phyloP scores from a whole-genome alignment of 768 basidiomycete genomes.

The Boletus vermiculosoides region DNA sequence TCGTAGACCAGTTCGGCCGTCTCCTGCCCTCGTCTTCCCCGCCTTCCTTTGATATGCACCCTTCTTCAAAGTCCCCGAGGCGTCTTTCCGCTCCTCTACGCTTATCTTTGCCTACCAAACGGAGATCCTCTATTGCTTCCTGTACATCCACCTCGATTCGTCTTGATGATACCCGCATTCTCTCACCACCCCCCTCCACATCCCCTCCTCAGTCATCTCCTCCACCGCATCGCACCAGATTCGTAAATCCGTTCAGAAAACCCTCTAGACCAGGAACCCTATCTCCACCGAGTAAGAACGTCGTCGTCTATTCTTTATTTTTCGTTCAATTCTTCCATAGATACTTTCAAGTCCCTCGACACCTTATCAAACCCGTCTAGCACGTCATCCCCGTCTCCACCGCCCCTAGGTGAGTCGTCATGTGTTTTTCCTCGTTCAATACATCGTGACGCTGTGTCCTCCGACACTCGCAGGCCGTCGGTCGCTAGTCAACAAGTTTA shows the following conservation, averaged over 20 bases:
- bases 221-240: conserved; percentile 13
- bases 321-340: conserved; percentile 3
- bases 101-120: conserved; percentile 4
- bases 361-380: not conserved
- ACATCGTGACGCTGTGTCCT: not conserved
- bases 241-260: conserved; percentile 18
- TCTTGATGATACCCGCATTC: not conserved
- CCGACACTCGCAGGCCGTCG: conserved; percentile 5
- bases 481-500: conserved; percentile 18
- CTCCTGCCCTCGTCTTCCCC: not conserved
- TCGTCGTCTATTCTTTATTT: not conserved
- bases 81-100: conserved; percentile 7
- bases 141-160: not conserved
- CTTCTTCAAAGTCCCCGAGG: not conserved
- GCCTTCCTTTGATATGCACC: not conserved
- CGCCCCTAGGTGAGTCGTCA: not conserved
- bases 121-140: conserved; percentile 7
- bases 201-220: not conserved
- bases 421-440: not conserved
- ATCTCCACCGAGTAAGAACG: conserved; percentile 16
- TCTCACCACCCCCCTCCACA: not conserved
- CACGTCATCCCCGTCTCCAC: not conserved
- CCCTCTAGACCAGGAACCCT: conserved; percentile 15
- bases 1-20: conserved; percentile 10
- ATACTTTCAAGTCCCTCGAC: not conserved